phyloP scores from a whole-genome alignment of 2,329 filamentous ascomycete species.

The Ophiostoma himal-ulmi region DNA sequence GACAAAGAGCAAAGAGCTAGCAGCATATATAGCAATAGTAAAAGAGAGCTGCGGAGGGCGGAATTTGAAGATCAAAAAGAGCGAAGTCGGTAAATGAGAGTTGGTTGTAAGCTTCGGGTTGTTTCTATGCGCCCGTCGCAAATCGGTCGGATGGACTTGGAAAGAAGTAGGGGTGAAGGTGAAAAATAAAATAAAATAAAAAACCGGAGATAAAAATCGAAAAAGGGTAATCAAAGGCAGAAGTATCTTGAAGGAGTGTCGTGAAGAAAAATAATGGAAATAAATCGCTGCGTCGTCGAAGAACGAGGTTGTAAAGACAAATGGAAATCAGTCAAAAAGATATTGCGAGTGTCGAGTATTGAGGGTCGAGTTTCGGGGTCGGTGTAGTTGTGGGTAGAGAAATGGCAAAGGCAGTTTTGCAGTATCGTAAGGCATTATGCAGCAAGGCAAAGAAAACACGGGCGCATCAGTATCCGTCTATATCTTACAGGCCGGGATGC shows the following conservation, averaged over 20 bases:
- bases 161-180: not conserved
- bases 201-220: conserved; percentile 7
- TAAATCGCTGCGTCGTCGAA: conserved; percentile 20
- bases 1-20: conserved; percentile 4
- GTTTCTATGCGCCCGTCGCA: conserved; percentile 22
- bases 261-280: conserved; percentile 16
- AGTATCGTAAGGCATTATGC: conserved; percentile 33
- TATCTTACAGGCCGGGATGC: conserved; percentile 27
- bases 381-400: conserved; percentile 19
- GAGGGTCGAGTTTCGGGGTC: not conserved
- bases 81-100: not conserved
- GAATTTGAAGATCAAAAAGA: conserved; percentile 8
- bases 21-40: not conserved
- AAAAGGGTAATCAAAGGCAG: conserved; percentile 3
- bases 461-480: not conserved
- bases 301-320: conserved; percentile 16
- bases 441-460: conserved; percentile 20
- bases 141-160: conserved; percentile 11
- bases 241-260: conserved; percentile 19
- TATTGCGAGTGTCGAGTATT: not conserved
- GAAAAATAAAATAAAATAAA: not conserved
- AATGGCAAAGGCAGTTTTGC: conserved; percentile 13
- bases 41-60: conserved; percentile 10
- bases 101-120: conserved; percentile 14
- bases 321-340: conserved; percentile 13